Percentiles rank a stretch among this genome's conserved stretches.
Evolutionary conservation across 345 rosid genomes (phyloP).

Genomic region (Populus davidiana): DNA sequence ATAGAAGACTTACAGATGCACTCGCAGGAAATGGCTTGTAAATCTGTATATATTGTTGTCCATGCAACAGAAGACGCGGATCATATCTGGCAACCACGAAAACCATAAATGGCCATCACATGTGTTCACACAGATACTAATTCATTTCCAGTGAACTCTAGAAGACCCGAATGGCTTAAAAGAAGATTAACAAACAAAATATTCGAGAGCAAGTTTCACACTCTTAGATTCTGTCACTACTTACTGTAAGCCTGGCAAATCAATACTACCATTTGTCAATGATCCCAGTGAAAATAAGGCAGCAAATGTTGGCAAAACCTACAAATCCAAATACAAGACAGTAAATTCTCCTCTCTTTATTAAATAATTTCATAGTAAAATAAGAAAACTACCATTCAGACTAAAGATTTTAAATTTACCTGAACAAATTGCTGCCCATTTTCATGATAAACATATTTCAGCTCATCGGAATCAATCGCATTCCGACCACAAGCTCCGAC

Average conservation of each 20-base stretch:
- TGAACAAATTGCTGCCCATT: constrained; percentile 60
- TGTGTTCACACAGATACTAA: not conserved
- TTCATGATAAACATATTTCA: constrained; percentile 69
- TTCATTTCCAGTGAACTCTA: not conserved
- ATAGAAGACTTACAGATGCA: constrained; percentile 51
- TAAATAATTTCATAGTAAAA: not conserved
- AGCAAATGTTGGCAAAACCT: constrained; percentile 92
- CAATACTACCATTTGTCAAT: constrained; percentile 14
- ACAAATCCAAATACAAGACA: not conserved
- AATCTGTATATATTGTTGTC: constrained; percentile 81
- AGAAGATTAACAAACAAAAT: not conserved
- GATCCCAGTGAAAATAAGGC: constrained; percentile 44
- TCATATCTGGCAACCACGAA: constrained; percentile 49
- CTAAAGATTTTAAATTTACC: constrained; percentile 31
- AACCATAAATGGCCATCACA: not conserved
- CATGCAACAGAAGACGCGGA: constrained; percentile 74
- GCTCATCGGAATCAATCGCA: constrained; percentile 67
- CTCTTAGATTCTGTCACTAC: constrained; percentile 7
- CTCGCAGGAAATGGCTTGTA: constrained; percentile 70
- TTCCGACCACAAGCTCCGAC: constrained; percentile 74
- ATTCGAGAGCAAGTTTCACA: not conserved
- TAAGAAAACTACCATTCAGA: not conserved
- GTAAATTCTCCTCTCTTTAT: not conserved
- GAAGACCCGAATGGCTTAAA: not conserved
- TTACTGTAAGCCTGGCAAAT: constrained; percentile 64